Evolutionary conservation across 805 yeast genomes (phyloP), one percentile per base, ranked within the genome.

Genomic region (Wickerhamiella kazuoi): DNA sequence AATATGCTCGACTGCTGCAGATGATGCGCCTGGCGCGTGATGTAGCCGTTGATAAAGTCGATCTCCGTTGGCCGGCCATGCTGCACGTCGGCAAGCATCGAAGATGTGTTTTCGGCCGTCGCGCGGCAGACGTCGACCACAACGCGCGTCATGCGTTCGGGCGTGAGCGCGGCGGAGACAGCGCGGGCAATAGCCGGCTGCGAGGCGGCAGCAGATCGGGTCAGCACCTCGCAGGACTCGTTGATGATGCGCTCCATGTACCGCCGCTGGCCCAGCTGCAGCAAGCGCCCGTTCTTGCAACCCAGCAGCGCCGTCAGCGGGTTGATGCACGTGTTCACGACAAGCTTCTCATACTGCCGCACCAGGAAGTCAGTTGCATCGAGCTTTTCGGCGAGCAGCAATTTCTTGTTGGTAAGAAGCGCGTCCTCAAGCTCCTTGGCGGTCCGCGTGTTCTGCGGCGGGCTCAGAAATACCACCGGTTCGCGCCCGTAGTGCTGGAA

Each of bases 301-400:
- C 81, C 79, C 20, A 80, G 58, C 18, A 83, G 61, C 0, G 94
- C 78, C 0, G 95, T 79, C 21, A 79, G 61, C 0, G 95, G 79
- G 51, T 90, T 87, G 46, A 87, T 75, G 51, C 90, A 80, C 1
- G 81, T 69, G 52, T 90, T 90, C 17, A 79, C 75, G 34, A 79
- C 64, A 41, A 87, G 68, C 55, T 87, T 90, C 48, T 75, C 77
- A 47, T 76, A 61, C 57, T 82, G 94, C 2, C 74, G 20, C 11
- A 36, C 11, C 11, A 30, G 29, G 4, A 36, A 30, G 15, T 37
- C 21, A 13, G 15, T 17, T 16, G 15, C 20, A 14, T 15, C 15
- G 15, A 38, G 11, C 20, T 13, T 21, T 24, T 38, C 14, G 32
- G 26, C 20, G 21, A 19, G n/a, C 18, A 35, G 3, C 19, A 36